phyloP scores from a whole-genome alignment of 73 alveolate species.

The Uronychia binucleata region DNA sequence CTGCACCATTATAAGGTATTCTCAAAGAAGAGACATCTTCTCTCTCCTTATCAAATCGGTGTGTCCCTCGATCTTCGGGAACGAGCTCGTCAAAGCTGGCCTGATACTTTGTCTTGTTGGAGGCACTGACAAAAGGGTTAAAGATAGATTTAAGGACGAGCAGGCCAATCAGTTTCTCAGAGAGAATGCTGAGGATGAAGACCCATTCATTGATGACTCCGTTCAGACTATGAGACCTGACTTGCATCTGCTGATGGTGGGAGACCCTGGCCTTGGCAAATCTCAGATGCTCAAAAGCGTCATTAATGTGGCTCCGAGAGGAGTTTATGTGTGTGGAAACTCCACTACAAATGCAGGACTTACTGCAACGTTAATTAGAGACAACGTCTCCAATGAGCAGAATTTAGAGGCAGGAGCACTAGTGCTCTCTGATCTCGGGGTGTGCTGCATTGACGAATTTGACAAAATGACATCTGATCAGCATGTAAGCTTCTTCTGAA shows the following conservation, averaged over 20 bases:
- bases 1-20: constrained; percentile 34
- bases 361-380: constrained; percentile 79
- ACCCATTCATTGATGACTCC: constrained; percentile 30
- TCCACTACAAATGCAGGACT: constrained; percentile 89
- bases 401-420: constrained; percentile 91
- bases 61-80: constrained; percentile 89
- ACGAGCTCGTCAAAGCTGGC: constrained; percentile 88
- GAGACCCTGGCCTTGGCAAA: constrained; percentile 92
- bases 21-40: constrained; percentile 60
- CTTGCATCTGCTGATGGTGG: constrained; percentile 75
- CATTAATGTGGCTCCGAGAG: constrained; percentile 74
- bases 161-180: constrained; percentile 19
- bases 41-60: constrained; percentile 64
- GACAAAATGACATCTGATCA: constrained; percentile 90
- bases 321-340: constrained; percentile 88
- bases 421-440: constrained; percentile 85
- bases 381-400: constrained; percentile 61
- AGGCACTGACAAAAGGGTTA: constrained; percentile 75
- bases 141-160: constrained; percentile 22
- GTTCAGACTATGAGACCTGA: constrained; percentile 59
- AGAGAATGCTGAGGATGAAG: constrained; percentile 26
- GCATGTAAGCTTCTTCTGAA: constrained; percentile 10
- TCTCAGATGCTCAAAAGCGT: constrained; percentile 82
- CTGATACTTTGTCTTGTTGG: constrained; percentile 77
- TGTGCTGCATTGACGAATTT: constrained; percentile 92